A percentile compares a stretch with the other conserved stretches of the same genome.
These are phyloP conservation scores for Neofusicoccum kwambonambiense DNA, from an alignment of 2,329 filamentous ascomycete species.

Conservation along the genomic window DNA sequence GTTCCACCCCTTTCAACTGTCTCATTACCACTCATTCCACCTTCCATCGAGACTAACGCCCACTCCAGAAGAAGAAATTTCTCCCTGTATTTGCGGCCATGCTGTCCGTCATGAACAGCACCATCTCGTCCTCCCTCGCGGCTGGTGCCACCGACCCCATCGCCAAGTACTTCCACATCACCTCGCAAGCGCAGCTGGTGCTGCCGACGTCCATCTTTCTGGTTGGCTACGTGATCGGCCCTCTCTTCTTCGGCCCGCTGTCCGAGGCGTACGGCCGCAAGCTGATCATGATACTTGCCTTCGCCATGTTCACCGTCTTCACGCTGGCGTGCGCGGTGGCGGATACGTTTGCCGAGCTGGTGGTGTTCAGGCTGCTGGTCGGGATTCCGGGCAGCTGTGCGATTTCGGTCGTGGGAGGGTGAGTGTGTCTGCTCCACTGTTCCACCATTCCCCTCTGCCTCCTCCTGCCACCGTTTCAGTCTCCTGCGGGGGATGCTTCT, in stretches of 20 bases:
- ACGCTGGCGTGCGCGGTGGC: conserved; percentile 46
- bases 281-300: conserved; percentile 50
- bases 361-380: conserved; percentile 45
- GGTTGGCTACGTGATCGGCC: conserved; percentile 48
- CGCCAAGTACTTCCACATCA: conserved; percentile 56
- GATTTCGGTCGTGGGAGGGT: conserved; percentile 60
- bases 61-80: conserved; percentile 52
- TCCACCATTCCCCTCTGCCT: no score
- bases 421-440: neutral
- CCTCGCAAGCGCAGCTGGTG: conserved; percentile 43
- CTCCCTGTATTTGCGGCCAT: conserved; percentile 56
- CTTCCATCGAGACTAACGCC: neutral
- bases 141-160: conserved; percentile 63
- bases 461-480: no score
- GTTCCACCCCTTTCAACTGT: no score
- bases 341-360: conserved; percentile 44
- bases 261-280: conserved; percentile 48
- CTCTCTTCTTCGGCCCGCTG: conserved; percentile 45
- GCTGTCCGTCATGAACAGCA: conserved; percentile 64
- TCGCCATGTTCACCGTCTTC: conserved; percentile 47
- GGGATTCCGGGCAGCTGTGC: conserved; percentile 47
- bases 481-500: no score
- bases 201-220: conserved; percentile 53
- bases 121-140: conserved; percentile 64
- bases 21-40: no score